phyloP scores from a whole-genome alignment of 805 yeast species.

The Saccharomyces cerevisiae region DNA sequence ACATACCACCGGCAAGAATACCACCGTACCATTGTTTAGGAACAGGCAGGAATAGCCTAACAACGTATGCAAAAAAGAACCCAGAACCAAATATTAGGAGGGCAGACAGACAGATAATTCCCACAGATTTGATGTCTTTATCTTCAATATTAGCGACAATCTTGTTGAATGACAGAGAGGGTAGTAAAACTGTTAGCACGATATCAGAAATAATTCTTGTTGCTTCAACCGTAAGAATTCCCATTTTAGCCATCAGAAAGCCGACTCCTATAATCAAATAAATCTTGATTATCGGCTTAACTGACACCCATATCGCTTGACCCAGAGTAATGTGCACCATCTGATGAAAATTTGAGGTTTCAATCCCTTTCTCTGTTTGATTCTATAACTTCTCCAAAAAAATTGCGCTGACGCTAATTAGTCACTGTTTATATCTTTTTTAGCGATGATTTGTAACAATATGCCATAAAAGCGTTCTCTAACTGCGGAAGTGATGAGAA shows the following conservation, averaged over 20 bases:
- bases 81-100: slow-evolving; percentile 46
- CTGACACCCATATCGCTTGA: slow-evolving; percentile 40
- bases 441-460: neutral
- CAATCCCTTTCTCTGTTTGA: neutral
- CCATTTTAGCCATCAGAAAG: slow-evolving; percentile 47
- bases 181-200: slow-evolving; percentile 54
- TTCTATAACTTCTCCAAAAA: neutral
- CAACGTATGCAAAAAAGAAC: slow-evolving; percentile 35
- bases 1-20: slow-evolving; percentile 56
- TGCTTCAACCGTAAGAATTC: slow-evolving; percentile 55
- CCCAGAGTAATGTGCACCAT: slow-evolving; percentile 25
- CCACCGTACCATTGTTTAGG: slow-evolving; percentile 72
- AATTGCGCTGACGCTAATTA: neutral
- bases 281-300: slow-evolving; percentile 69
- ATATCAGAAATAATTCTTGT: slow-evolving; percentile 55
- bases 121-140: slow-evolving; percentile 59
- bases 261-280: slow-evolving; percentile 68
- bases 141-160: slow-evolving; percentile 53
- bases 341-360: neutral
- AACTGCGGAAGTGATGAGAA: neutral
- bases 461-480: neutral
- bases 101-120: slow-evolving; percentile 50
- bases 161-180: slow-evolving; percentile 57
- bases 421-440: neutral
- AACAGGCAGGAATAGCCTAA: slow-evolving; percentile 32